Conservation (phyloP, 805 yeast genomes). For the Jamesozyma lodderae region DNA sequence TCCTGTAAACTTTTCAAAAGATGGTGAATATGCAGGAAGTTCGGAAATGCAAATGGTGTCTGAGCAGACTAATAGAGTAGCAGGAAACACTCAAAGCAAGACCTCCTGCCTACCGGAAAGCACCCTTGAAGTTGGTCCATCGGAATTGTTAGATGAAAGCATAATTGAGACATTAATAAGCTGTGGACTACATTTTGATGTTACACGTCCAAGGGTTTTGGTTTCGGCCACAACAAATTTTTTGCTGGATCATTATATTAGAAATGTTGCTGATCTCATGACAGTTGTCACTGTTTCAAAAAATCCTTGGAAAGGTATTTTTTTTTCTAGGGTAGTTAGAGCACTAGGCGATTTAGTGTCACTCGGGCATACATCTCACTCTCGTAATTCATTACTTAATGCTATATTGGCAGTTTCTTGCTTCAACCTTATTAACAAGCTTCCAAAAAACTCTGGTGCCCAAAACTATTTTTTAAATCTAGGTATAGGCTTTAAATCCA, state of each 20-base stretch:
- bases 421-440: slow-evolving; percentile 66
- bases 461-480: slow-evolving; percentile 62
- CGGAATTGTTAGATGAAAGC: slow-evolving; percentile 12
- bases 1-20: too few relatives aligned
- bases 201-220: slow-evolving; percentile 54
- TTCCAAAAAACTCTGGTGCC: slow-evolving; percentile 54
- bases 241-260: slow-evolving; percentile 59
- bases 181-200: slow-evolving; percentile 21
- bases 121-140: slow-evolving; percentile 15
- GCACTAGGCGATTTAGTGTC: slow-evolving; percentile 78
- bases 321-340: slow-evolving; percentile 70
- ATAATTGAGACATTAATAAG: slow-evolving; percentile 7
- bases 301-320: slow-evolving; percentile 84
- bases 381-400: slow-evolving; percentile 68
- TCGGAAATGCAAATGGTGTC: too few relatives aligned
- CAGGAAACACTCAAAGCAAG: slow-evolving; percentile 7
- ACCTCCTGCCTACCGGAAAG: slow-evolving; percentile 18
- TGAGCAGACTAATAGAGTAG: slow-evolving; percentile 4
- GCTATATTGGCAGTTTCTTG: slow-evolving; percentile 77
- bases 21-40: too few relatives aligned
- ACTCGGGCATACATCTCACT: slow-evolving; percentile 62
- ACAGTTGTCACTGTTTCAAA: slow-evolving; percentile 61
- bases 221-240: slow-evolving; percentile 66
- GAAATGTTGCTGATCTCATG: slow-evolving; percentile 75
- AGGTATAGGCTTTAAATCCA: slow-evolving; percentile 65